Evolutionary conservation across 2,329 filamentous ascomycete species (phyloP), one percentile per base, ranked within the genome.

Genomic region (Cladobotryum mycophilum): DNA sequence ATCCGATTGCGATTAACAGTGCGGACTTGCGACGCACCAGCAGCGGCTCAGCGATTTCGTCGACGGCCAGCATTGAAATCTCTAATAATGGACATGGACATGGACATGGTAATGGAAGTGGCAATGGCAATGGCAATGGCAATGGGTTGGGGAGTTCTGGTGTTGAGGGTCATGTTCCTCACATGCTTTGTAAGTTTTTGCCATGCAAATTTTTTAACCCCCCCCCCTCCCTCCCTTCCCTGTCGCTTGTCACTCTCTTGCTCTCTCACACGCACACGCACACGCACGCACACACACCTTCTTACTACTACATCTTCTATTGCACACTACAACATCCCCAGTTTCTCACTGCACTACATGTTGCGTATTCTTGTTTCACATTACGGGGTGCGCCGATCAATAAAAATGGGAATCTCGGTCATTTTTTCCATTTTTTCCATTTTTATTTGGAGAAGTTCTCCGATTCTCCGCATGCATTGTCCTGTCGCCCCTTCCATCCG

Each of bases 101-200:
- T 20, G 20, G 20, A 37, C 20, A 20, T 20, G 20, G 20, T 33
- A 25, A 17, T 53, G 33, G 17, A 3, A 3, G 4, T 37, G 40
- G 35, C 35, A 15, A 37, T 34, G 42, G 14, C 18, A 33, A 45
- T 35, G 20, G 60, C 41, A 30, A 30, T 30, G 25, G 25, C 9
- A 30, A 5, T 30, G 25, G 25, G 8, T 56, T 64, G 33, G 57
- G 58, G 55, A 62, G 58, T 55, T 59, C 60, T 35, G 59, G 55
- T 44, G 56, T 66, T 43, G 71, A 76, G 40, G 67, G 67, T 61
- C 75, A 76, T 57, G 67, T 73, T 51, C 70, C 74, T 57, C 72
- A 75, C 62, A 66, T 74, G 60, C 66, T 75, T 56, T 74, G 75
- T 78, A 71, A 72, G 74, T 71, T 52, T 30, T 30, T 30, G 25